Conservation (phyloP, 805 yeast species). For the Yarrowia sp. region DNA sequence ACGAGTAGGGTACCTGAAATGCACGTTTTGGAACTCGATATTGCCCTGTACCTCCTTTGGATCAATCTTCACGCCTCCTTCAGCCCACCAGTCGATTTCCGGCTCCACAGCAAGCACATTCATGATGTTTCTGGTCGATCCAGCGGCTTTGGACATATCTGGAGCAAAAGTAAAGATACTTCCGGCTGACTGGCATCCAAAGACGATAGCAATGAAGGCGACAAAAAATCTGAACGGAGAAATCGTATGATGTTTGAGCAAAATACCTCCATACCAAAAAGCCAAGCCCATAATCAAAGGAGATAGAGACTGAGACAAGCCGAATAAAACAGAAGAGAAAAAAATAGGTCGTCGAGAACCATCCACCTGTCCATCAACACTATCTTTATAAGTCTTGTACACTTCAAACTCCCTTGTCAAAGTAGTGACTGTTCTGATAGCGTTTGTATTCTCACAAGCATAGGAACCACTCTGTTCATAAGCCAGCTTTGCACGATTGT, state of each 20-base stretch:
- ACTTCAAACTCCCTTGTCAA: constrained; percentile 45
- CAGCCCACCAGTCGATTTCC: constrained; percentile 36
- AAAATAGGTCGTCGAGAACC: constrained; percentile 34
- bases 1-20: constrained; percentile 66
- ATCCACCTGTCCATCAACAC: constrained; percentile 36
- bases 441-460: constrained; percentile 43
- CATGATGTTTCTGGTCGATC: constrained; percentile 40
- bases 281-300: constrained; percentile 45
- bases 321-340: constrained; percentile 41
- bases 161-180: constrained; percentile 44
- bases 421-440: constrained; percentile 45
- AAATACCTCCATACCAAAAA: constrained; percentile 46
- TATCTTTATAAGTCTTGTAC: constrained; percentile 35
- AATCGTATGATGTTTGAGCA: constrained; percentile 38
- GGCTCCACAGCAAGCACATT: constrained; percentile 40
- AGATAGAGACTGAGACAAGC: constrained; percentile 42
- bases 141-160: constrained; percentile 45
- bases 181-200: constrained; percentile 47
- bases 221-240: constrained; percentile 41
- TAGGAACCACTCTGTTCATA: constrained; percentile 43
- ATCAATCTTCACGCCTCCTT: constrained; percentile 36
- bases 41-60: constrained; percentile 46
- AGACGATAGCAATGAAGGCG: constrained; percentile 41
- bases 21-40: constrained; percentile 54
- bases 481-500: constrained; percentile 41